Evolutionary conservation across 495 filamentous ascomycete genomes (phyloP).

Genomic region (Durotheca rogersii): DNA sequence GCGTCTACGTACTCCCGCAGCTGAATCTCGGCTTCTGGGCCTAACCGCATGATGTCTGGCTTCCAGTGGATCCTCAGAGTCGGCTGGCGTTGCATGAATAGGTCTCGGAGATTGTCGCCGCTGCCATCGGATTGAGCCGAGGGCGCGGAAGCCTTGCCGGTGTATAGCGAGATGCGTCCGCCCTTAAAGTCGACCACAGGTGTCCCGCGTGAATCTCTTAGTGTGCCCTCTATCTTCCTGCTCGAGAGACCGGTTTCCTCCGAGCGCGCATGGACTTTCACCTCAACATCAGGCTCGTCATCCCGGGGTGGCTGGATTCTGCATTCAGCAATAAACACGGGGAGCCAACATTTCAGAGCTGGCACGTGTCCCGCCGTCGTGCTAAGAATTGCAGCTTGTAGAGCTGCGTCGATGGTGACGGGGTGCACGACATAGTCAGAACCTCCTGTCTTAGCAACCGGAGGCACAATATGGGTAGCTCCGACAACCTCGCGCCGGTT

Average conservation of each 20-base stretch:
- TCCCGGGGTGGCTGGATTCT: background rate
- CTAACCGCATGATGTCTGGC: conserved; percentile 33
- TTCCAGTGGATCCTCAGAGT: conserved; percentile 37
- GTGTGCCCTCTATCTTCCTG: conserved; percentile 4
- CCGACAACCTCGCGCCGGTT: background rate
- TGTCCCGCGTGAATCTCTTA: background rate
- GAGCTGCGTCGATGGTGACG: conserved; percentile 31
- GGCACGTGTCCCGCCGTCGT: conserved; percentile 4
- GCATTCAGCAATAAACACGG: conserved; percentile 4
- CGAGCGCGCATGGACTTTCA: conserved; percentile 9
- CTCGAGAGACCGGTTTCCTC: conserved; percentile 12
- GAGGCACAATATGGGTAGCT: background rate
- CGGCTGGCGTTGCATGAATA: conserved; percentile 26
- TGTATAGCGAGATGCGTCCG: conserved; percentile 13
- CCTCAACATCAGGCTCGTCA: background rate
- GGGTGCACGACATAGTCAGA: conserved; percentile 35
- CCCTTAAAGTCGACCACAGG: conserved; percentile 10
- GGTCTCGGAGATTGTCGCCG: background rate
- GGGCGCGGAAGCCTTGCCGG: conserved; percentile 8
- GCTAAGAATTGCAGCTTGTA: conserved; percentile 33
- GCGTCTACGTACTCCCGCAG: conserved; percentile 6
- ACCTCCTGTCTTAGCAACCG: background rate
- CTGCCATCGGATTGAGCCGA: too few relatives aligned
- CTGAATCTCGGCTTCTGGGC: background rate
- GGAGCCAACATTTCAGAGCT: conserved; percentile 5